Evolutionary conservation across 169 alveolate genomes (phyloP), one percentile per base, ranked within the genome.

Genomic region (Theileria annulata): DNA sequence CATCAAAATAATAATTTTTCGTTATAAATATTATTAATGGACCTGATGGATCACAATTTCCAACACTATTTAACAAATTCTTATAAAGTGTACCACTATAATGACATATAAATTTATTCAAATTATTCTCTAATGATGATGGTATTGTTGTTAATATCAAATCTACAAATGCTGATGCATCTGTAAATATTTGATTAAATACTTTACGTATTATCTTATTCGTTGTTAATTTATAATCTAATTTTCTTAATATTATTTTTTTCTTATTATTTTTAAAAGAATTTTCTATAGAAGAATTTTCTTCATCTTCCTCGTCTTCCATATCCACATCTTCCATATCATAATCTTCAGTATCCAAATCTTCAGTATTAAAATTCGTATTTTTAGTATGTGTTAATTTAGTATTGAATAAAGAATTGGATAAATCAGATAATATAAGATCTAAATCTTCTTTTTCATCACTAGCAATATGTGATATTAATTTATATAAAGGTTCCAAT

Each of bases 401-500:
- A n/a, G n/a, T n/a, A n/a, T n/a, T n/a, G n/a, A 15, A 10, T 15
- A 47, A 15, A 10, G 56, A 9, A 15, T 15, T 47, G 56, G 21
- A n/a, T 4, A 95, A 74, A 51, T 92, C 92, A 17, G 86, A 88
- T 58, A 96, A 89, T 66, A 98, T 89, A 0, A 95, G 97, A 67
- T 94, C 92, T 49, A 98, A 91, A 48, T 92, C 92, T 28, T 94
- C 98, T 80, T 94, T 96, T 79, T 98, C 99, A 86, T 98, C 99
- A 49, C 98, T 95, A 33, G 97, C 92, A 25, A 97, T 92, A 88
- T 94, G 97, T 0, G 98, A 95, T 60, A 98, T 88, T 37, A 98
- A 78, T 89, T 98, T 98, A 91, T 98, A 98, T 73, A 98, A 91
- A 8, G 99, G 99, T 75, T 97, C 98, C 71, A 98, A 82, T 48